Evolutionary conservation across 306 rosid species (phyloP).

Genomic region (Phaseolus lunatus): DNA sequence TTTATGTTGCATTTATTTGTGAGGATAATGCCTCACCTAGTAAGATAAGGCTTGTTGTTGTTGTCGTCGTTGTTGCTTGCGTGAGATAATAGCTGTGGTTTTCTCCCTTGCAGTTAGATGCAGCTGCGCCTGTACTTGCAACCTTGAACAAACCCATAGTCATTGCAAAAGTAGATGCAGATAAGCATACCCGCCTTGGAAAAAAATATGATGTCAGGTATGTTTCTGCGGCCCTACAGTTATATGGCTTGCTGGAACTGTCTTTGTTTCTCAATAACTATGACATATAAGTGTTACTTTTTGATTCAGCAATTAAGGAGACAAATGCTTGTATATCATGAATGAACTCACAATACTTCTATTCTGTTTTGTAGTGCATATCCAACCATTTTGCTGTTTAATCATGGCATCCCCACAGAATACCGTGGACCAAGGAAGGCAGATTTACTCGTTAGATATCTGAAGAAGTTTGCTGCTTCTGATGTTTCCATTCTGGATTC

Average conservation of each 20-base stretch:
- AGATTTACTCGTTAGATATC: constrained; percentile 78
- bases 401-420: constrained; percentile 77
- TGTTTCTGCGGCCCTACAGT: constrained; percentile 37
- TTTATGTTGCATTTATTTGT: constrained; percentile 15
- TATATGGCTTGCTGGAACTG: constrained; percentile 13
- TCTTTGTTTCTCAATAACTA: constrained; percentile 9
- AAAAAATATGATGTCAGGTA: constrained; percentile 77
- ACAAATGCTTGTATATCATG: constrained; percentile 17
- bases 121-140: constrained; percentile 88
- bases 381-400: constrained; percentile 81
- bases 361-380: constrained; percentile 65
- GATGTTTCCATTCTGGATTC: constrained; percentile 88
- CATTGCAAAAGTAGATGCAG: constrained; percentile 88
- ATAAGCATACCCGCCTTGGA: constrained; percentile 75
- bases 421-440: constrained; percentile 95
- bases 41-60: too few relatives aligned
- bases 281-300: constrained; percentile 17
- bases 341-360: constrained; percentile 34
- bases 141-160: constrained; percentile 73
- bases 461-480: constrained; percentile 87
- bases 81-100: constrained; percentile 23
- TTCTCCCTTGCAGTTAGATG: constrained; percentile 75
- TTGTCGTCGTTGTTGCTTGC: not conserved
- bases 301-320: constrained; percentile 13
- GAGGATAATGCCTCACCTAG: not conserved